A percentile compares a stretch with the other conserved stretches of the same genome.
These are phyloP conservation scores for Rhizopogon salebrosus DNA, from an alignment of 768 basidiomycete genomes.

Conservation along the genomic window DNA sequence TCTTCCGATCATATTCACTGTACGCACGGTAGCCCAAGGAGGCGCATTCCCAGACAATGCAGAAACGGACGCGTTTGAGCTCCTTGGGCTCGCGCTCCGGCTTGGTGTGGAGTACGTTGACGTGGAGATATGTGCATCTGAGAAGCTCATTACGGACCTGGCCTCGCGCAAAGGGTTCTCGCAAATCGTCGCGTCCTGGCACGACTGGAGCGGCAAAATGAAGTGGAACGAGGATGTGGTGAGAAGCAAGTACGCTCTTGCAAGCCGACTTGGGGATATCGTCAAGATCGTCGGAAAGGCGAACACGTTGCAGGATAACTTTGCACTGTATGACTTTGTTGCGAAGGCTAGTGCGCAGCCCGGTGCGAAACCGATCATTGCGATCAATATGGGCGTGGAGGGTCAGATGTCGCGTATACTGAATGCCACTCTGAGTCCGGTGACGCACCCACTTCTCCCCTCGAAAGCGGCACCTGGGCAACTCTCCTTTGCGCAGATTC, in stretches of 20 bases:
- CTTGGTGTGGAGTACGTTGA: conserved; percentile 92
- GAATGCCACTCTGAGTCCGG: conserved; percentile 81
- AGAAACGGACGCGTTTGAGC: conserved; percentile 62
- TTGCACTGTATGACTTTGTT: conserved; percentile 71
- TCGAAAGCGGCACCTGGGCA: conserved; percentile 90
- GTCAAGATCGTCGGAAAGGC: conserved; percentile 93
- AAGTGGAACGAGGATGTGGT: conserved; percentile 71
- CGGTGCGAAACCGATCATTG: conserved; percentile 76
- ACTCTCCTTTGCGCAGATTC: conserved; percentile 82
- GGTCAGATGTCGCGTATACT: conserved; percentile 91
- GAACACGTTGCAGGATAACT: conserved; percentile 67
- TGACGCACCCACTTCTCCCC: conserved; percentile 87
- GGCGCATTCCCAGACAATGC: conserved; percentile 85
- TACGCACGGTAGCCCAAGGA: conserved; percentile 83
- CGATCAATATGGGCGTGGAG: conserved; percentile 87
- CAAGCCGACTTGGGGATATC: conserved; percentile 73
- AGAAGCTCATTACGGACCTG: conserved; percentile 55
- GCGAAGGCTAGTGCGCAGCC: conserved; percentile 36
- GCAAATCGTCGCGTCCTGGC: conserved; percentile 88
- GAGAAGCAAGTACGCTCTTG: conserved; percentile 64
- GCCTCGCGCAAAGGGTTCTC: conserved; percentile 61
- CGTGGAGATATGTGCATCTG: conserved; percentile 76
- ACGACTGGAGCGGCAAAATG: conserved; percentile 86
- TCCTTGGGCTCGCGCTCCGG: conserved; percentile 74
- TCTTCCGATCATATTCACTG: conserved; percentile 90